Conservation (phyloP, 192 early-diverging fungal species). For the Dissophora ornata region DNA sequence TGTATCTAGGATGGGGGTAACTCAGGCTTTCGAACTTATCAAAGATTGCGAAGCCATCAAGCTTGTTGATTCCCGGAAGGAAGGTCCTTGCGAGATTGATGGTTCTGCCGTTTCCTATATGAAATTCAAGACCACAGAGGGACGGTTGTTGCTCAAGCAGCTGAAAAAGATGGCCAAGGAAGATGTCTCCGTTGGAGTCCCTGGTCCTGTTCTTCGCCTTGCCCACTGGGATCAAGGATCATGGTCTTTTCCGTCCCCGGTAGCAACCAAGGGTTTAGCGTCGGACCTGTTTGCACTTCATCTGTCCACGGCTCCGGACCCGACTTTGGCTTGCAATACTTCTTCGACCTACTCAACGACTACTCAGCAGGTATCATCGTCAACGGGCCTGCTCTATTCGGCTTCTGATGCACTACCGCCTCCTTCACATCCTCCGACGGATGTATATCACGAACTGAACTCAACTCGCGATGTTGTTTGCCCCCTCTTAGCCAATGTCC, state of each 20-base stretch:
- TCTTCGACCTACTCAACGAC: conserved; percentile 14
- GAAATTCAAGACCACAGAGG: conserved; percentile 21
- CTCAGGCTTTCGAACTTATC: conserved; percentile 14
- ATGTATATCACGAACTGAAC: conserved; percentile 27
- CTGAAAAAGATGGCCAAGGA: conserved; percentile 33
- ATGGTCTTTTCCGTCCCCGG: conserved; percentile 27
- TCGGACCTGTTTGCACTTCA: conserved; percentile 18
- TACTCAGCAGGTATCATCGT: conserved; percentile 22
- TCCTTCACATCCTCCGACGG: conserved; percentile 19
- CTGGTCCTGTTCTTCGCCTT: conserved; percentile 19
- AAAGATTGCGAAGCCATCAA: conserved; percentile 35
- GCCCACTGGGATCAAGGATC: conserved; percentile 27
- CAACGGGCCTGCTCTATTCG: conserved; percentile 8
- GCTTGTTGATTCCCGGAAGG: conserved; percentile 27
- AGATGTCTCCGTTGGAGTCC: conserved; percentile 17
- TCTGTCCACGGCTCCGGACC: conserved; percentile 11
- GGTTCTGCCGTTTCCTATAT: conserved; percentile 29
- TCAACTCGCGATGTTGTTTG: conserved; percentile 34
- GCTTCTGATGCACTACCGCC: neutral
- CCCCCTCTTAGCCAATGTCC: conserved; percentile 29
- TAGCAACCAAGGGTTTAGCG: conserved; percentile 13
- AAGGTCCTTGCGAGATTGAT: conserved; percentile 36
- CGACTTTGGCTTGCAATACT: conserved; percentile 20
- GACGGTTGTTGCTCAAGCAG: conserved; percentile 9
- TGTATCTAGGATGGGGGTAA: conserved; percentile 29